Conservation (phyloP, 2,329 filamentous ascomycete genomes). For the Dendrostoma leiphaemia region DNA sequence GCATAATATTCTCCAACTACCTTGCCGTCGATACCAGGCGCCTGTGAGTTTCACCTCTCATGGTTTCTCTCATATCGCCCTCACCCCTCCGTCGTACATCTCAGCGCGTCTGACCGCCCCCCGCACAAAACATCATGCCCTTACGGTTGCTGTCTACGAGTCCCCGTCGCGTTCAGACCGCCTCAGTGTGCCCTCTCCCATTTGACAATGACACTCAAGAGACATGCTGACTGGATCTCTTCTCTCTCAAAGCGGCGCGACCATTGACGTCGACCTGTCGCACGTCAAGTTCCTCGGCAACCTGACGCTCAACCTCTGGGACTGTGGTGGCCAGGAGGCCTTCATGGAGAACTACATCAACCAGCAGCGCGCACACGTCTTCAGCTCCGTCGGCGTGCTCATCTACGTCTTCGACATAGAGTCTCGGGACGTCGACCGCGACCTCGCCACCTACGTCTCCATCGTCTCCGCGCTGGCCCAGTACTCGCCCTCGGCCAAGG, state of each 20-base stretch:
- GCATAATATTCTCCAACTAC: conserved; percentile 99
- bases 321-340: conserved; percentile 96
- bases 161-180: no score
- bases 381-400: conserved; percentile 91
- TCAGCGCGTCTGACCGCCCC: no score
- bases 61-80: not conserved
- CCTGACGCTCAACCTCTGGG: conserved; percentile 95
- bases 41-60: conserved; percentile 47
- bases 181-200: not conserved
- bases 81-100: not conserved
- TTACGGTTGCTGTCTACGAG: no score
- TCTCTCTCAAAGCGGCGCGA: conserved; percentile 64
- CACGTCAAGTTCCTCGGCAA: conserved; percentile 99
- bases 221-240: conserved; percentile 5
- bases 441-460: conserved; percentile 86
- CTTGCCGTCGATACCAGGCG: conserved; percentile 93
- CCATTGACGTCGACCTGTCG: conserved; percentile 96
- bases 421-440: conserved; percentile 88
- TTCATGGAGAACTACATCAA: conserved; percentile 99
- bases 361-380: conserved; percentile 93
- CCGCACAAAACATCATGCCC: no score
- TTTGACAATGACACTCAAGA: not conserved
- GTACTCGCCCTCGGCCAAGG: conserved; percentile 75
- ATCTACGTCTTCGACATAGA: conserved; percentile 99
- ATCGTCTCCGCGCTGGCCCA: conserved; percentile 88